Evolutionary conservation across 129 eudicot genomes (phyloP), one percentile per base, ranked within the genome.

Genomic region (Rutidosis leptorrhynchoides): DNA sequence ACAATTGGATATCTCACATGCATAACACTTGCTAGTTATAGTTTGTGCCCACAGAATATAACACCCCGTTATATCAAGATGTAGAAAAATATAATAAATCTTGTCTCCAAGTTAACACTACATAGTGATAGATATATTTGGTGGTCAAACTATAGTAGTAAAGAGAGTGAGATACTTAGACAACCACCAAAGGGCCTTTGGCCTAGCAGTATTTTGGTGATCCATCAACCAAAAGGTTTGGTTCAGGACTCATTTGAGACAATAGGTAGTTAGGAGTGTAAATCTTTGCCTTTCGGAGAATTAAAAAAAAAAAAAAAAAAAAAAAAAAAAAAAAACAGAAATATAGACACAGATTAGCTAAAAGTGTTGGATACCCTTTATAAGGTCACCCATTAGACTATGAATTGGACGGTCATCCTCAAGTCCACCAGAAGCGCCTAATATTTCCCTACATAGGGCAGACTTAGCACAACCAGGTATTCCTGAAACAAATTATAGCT

Each of bases 401-500:
- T 85, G 91, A 59, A 88, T 77, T 65, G 91, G 98, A 67, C 96
- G 91, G 77, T 88, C 95, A 80, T 88, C 96, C 67, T 86, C 98
- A 58, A 88, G 86, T 22, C 79, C 68, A 74, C 65, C 89, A 7
- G 87, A 72, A 58, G 82, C 67, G 64, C 69, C 74, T 69, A 85
- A 67, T 60, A 92, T 79, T 74, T 88, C 96, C 81, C 80, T 88
- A 68, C 98, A 92, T 17, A 92, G 91, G 12, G 98, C 98, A 48
- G 98, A 92, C 77, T 92, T 92, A 51, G 98, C 98, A 82, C 98
- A 92, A 26, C 98, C 98, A 81, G 98, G 98, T 79, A 92, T 88
- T 71, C 98, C 98, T 87, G 76, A 24, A 3, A 9, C n/a, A 28
- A 0, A 32, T 3, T 25, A 30, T 0, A 43, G 66, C 46, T 72